Evolutionary conservation across 2,329 filamentous ascomycete genomes (phyloP).

Genomic region (Phaeomoniella chlamydospora): DNA sequence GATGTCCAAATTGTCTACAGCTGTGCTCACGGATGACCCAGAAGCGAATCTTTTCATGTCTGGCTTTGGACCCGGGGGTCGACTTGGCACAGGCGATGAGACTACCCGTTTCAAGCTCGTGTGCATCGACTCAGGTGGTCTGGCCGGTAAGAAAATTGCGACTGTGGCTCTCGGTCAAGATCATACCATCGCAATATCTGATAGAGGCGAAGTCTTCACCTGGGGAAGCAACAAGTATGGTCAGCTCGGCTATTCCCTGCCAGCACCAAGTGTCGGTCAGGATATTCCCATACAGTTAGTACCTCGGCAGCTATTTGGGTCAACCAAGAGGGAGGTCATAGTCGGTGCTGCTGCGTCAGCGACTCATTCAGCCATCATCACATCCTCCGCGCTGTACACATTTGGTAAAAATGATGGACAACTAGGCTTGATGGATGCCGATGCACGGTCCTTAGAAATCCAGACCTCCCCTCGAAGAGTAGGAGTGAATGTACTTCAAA

Average conservation of each 20-base stretch:
- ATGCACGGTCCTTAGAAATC: conserved; percentile 78
- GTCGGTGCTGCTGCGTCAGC: conserved; percentile 75
- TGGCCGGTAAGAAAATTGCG: conserved; percentile 59
- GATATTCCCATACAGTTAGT: conserved; percentile 70
- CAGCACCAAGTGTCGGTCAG: conserved; percentile 50
- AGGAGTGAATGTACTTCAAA: conserved; percentile 65
- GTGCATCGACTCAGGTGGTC: conserved; percentile 60
- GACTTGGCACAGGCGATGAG: conserved; percentile 80
- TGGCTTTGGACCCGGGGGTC: conserved; percentile 79
- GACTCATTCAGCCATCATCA: conserved; percentile 84
- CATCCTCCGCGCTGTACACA: conserved; percentile 65
- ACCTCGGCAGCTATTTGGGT: conserved; percentile 81
- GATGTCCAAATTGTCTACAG: conserved; percentile 85
- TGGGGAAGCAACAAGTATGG: conserved; percentile 83
- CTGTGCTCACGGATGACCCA: conserved; percentile 72
- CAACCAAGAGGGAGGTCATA: conserved; percentile 73
- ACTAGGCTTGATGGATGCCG: conserved; percentile 84
- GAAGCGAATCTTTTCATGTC: conserved; percentile 86
- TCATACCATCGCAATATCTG: conserved; percentile 73
- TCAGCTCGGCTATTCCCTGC: conserved; percentile 74
- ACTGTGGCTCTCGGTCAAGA: conserved; percentile 82
- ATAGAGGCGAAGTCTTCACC: conserved; percentile 80
- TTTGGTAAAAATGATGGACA: conserved; percentile 95
- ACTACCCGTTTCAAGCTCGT: conserved; percentile 76
- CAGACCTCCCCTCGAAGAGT: conserved; percentile 75